A percentile compares a stretch with the other conserved stretches of the same genome.
phyloP scores from a whole-genome alignment of 495 filamentous ascomycete genomes.

The Aspergillus wentii region DNA sequence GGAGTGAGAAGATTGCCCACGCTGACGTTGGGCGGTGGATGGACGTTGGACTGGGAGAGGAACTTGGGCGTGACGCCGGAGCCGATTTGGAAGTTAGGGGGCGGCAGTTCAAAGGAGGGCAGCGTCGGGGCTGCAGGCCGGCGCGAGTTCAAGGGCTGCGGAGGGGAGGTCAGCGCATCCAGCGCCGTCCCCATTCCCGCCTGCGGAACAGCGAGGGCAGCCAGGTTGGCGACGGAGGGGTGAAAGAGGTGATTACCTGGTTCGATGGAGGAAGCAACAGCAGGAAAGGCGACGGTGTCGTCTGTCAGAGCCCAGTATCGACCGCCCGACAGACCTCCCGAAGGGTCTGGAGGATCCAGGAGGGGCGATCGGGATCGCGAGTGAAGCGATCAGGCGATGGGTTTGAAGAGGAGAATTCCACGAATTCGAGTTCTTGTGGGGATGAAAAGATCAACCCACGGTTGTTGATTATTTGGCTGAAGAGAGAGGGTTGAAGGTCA shows the following conservation, averaged over 20 bases:
- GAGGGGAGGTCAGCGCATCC: conserved; percentile 33
- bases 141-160: conserved; percentile 51
- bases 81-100: conserved; percentile 32
- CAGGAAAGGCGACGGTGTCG: conserved; percentile 20
- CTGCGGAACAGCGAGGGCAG: conserved; percentile 39
- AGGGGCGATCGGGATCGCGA: conserved; percentile 36
- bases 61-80: conserved; percentile 38
- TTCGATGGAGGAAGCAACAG: too few relatives aligned
- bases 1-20: conserved; percentile 60
- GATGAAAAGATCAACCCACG: too few relatives aligned
- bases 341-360: conserved; percentile 45
- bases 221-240: conserved; percentile 36
- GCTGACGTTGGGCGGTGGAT: conserved; percentile 45
- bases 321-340: conserved; percentile 35
- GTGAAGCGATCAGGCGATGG: conserved; percentile 17
- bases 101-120: conserved; percentile 59
- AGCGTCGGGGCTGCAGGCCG: conserved; percentile 57
- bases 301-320: conserved; percentile 36
- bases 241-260: too few relatives aligned
- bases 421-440: too few relatives aligned
- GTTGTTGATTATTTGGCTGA: too few relatives aligned
- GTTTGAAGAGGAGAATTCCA: background rate
- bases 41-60: conserved; percentile 29
- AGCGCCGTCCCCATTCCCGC: conserved; percentile 42
- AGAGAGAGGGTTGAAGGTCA: too few relatives aligned